Conservation (phyloP, 345 rosid species). For the Eucalyptus victrix region DNA sequence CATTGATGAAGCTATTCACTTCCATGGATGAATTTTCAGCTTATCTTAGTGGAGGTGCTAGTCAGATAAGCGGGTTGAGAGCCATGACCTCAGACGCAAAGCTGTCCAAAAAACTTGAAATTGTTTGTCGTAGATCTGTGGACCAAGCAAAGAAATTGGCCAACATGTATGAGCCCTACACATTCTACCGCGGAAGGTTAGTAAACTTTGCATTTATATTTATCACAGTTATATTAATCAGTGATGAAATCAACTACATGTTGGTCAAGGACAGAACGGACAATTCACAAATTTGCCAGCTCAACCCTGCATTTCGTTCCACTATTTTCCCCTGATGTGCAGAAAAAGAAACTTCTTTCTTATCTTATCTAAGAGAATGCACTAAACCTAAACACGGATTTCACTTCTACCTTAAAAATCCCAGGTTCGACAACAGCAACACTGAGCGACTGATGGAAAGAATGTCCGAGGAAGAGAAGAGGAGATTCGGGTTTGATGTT, state of each 20-base stretch:
- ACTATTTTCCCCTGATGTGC: background rate
- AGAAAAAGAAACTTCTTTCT: background rate
- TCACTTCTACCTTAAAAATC: background rate
- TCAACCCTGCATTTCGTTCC: background rate
- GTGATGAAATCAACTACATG: background rate
- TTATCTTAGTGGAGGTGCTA: slow-evolving; percentile 58
- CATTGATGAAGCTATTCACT: slow-evolving; percentile 66
- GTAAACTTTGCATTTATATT: background rate
- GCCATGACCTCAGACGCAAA: slow-evolving; percentile 26
- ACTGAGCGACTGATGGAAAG: slow-evolving; percentile 55
- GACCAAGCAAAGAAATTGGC: slow-evolving; percentile 86
- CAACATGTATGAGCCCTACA: slow-evolving; percentile 70
- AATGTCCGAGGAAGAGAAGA: slow-evolving; percentile 75
- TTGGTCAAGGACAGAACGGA: background rate
- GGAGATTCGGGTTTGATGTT: slow-evolving; percentile 59
- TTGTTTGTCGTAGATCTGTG: slow-evolving; percentile 57
- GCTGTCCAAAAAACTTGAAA: slow-evolving; percentile 41
- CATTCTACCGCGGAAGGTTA: slow-evolving; percentile 88
- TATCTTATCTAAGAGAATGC: background rate
- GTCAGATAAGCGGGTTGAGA: slow-evolving; percentile 25
- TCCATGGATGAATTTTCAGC: slow-evolving; percentile 68
- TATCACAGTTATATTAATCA: background rate
- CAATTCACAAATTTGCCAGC: background rate
- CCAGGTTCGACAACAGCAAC: slow-evolving; percentile 84
- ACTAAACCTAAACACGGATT: background rate